Percentiles rank a stretch among this genome's conserved stretches.
phyloP scores from a whole-genome alignment of 2,329 filamentous ascomycete species.

The Nothomitra cinnamomea region DNA sequence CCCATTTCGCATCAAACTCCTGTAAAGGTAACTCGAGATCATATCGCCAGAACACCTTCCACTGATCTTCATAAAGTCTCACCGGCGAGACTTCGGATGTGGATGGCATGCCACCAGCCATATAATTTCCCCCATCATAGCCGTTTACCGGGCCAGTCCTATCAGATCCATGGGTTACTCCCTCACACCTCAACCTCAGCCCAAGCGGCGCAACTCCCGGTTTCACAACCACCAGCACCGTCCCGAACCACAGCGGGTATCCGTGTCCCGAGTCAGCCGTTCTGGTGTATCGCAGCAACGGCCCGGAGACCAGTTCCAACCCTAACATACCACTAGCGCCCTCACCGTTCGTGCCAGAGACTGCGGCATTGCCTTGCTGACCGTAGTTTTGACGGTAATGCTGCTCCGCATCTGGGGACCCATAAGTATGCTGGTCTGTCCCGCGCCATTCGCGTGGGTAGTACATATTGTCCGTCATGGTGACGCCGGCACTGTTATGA shows the following conservation, averaged over 20 bases:
- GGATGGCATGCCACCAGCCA: constrained; percentile 19
- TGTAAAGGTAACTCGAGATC: constrained; percentile 45
- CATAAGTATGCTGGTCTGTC: too few species aligned
- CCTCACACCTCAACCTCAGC: constrained; percentile 40
- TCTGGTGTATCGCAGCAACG: constrained; percentile 60
- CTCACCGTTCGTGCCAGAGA: neutral
- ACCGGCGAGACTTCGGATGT: constrained; percentile 25
- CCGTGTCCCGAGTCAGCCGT: constrained; percentile 39
- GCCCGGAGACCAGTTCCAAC: constrained; percentile 49
- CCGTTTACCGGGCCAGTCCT: constrained; percentile 14
- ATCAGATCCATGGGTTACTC: constrained; percentile 17
- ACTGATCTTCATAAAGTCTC: constrained; percentile 42
- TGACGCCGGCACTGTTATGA: too few species aligned
- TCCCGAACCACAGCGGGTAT: constrained; percentile 55
- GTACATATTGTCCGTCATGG: too few species aligned
- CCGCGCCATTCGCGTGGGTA: too few species aligned
- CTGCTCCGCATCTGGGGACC: too few species aligned
- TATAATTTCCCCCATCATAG: constrained; percentile 10
- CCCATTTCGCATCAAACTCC: constrained; percentile 59
- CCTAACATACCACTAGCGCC: neutral
- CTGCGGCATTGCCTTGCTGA: neutral
- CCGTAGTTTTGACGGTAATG: too few species aligned
- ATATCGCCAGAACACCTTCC: constrained; percentile 43
- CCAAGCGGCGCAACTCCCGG: constrained; percentile 47
- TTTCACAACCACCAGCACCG: constrained; percentile 65